A percentile compares a stretch with the other conserved stretches of the same genome.
phyloP scores from a whole-genome alignment of 2,329 filamentous ascomycete genomes.

The Sarocladium oryzae region DNA sequence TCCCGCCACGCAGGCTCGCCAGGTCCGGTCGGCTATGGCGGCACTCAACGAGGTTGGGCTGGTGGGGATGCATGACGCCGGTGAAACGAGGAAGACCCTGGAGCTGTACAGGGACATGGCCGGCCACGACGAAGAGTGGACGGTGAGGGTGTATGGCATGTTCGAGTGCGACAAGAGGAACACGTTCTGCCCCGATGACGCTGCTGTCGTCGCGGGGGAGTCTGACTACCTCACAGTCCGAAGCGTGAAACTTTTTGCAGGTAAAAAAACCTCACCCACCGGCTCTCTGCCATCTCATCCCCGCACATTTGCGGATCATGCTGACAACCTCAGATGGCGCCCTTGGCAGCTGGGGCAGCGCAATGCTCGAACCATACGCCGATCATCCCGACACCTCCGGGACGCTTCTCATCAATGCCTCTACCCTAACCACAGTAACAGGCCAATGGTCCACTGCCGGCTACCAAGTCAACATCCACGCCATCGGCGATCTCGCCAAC shows the following conservation, averaged over 20 bases:
- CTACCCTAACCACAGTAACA: slow-evolving; percentile 46
- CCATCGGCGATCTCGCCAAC: slow-evolving; percentile 65
- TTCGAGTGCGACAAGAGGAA: slow-evolving; percentile 59
- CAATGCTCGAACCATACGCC: slow-evolving; percentile 63
- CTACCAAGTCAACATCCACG: slow-evolving; percentile 67
- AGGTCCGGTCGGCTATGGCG: slow-evolving; percentile 53
- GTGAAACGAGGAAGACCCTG: slow-evolving; percentile 49
- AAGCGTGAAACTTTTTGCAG: slow-evolving; percentile 65
- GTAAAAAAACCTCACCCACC: slow-evolving; percentile 30
- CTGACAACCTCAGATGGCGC: slow-evolving; percentile 49
- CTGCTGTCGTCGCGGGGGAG: slow-evolving; percentile 32
- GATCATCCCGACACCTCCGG: slow-evolving; percentile 57
- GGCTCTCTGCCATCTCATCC: no score
- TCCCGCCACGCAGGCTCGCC: slow-evolving; percentile 43
- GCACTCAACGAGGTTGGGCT: slow-evolving; percentile 58
- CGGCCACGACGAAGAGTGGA: slow-evolving; percentile 41
- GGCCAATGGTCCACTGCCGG: slow-evolving; percentile 52
- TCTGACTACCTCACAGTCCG: slow-evolving; percentile 47
- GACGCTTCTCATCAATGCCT: slow-evolving; percentile 60
- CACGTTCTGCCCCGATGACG: slow-evolving; percentile 51
- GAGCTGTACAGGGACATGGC: slow-evolving; percentile 48
- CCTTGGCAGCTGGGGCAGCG: slow-evolving; percentile 64
- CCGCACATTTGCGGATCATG: slow-evolving; percentile 6
- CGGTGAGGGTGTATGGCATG: slow-evolving; percentile 62
- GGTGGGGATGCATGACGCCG: slow-evolving; percentile 64